phyloP scores from a whole-genome alignment of 1,284 basidiomycete species.

The Peniophora sp. region DNA sequence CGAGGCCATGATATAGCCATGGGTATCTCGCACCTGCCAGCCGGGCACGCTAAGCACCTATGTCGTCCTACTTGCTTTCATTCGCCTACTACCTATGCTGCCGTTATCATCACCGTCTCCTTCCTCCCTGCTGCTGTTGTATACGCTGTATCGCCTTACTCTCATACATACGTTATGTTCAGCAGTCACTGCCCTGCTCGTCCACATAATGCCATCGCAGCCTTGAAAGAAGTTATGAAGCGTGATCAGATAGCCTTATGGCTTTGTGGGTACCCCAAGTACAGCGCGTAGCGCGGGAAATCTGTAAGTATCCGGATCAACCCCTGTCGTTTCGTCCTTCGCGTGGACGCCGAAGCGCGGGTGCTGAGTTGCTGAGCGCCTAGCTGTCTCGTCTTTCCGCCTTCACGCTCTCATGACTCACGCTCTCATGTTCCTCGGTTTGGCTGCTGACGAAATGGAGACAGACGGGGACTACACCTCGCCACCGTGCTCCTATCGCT shows the following conservation, averaged over 20 bases:
- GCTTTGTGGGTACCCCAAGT: not conserved
- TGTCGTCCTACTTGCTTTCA: not conserved
- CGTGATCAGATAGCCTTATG: not conserved
- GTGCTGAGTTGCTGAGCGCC: not conserved
- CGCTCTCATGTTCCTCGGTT: no score
- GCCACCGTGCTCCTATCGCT: constrained; percentile 31
- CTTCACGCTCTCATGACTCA: not conserved
- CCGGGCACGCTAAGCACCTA: constrained; percentile 8
- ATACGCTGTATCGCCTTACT: constrained; percentile 1
- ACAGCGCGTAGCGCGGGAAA: no score
- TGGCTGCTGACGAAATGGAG: constrained; percentile 37
- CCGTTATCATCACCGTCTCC: not conserved
- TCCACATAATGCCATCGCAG: not conserved
- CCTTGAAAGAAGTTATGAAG: not conserved
- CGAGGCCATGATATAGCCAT: constrained; percentile 2
- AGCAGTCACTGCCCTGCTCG: not conserved
- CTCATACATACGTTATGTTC: constrained; percentile 1
- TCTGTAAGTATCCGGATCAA: not conserved
- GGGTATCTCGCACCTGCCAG: constrained; percentile 13
- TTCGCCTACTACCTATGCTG: not conserved
- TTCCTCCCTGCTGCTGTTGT: not conserved
- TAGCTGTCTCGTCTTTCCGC: not conserved
- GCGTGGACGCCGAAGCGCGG: constrained; percentile 2
- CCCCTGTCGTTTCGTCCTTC: not conserved
- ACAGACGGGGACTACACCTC: constrained; percentile 38